Evolutionary conservation across 306 rosid genomes (phyloP).

Genomic region (Carpinus viminea): DNA sequence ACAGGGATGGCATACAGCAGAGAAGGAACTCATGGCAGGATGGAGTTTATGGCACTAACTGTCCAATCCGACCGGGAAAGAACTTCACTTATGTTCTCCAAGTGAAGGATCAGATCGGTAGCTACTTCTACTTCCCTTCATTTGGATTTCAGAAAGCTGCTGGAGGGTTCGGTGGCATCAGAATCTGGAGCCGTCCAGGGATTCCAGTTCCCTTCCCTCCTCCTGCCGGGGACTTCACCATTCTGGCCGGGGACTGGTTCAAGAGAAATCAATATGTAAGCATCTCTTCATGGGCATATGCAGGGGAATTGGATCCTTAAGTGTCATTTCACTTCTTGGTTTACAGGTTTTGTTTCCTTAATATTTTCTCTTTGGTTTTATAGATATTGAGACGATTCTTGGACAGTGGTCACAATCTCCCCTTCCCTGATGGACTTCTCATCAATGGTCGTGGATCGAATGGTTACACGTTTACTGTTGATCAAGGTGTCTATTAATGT

Average conservation of each 20-base stretch:
- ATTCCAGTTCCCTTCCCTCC: constrained; percentile 94
- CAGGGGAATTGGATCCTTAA: constrained; percentile 6
- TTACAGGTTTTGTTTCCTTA: not conserved
- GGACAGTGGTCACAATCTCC: constrained; percentile 77
- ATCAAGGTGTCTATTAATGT: constrained; percentile 58
- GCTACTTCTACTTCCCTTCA: constrained; percentile 67
- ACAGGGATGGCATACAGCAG: constrained; percentile 91
- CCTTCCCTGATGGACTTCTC: constrained; percentile 84
- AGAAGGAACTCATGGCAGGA: constrained; percentile 92
- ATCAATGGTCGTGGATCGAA: constrained; percentile 96
- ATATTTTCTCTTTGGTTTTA: constrained; percentile 6
- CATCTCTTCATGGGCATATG: not conserved
- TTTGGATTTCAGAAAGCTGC: constrained; percentile 74
- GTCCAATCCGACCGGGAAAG: constrained; percentile 62
- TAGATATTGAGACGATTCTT: constrained; percentile 68
- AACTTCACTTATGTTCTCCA: constrained; percentile 63
- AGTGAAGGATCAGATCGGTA: constrained; percentile 69
- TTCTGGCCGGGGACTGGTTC: constrained; percentile 95
- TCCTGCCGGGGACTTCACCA: constrained; percentile 78
- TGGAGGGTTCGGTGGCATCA: constrained; percentile 66
- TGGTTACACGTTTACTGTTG: constrained; percentile 85
- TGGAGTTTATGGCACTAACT: constrained; percentile 61
- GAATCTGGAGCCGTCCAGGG: constrained; percentile 89
- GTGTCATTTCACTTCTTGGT: constrained; percentile 15
- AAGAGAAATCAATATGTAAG: constrained; percentile 66